Percentiles rank a stretch among this genome's conserved stretches.
Evolutionary conservation across 306 rosid species (phyloP).

Genomic region (Ceratonia siliqua): DNA sequence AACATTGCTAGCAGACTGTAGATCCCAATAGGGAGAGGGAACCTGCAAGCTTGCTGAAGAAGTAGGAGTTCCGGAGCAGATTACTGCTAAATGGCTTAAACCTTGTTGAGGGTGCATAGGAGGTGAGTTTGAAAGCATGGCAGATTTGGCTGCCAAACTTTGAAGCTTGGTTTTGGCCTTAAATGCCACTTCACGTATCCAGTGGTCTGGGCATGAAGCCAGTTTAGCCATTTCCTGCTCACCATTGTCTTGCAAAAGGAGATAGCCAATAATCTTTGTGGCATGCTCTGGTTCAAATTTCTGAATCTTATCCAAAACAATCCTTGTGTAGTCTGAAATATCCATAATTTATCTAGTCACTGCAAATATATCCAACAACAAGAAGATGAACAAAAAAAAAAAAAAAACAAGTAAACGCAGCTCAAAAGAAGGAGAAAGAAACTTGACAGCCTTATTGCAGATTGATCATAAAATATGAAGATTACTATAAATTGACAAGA

Average conservation of each 20-base stretch:
- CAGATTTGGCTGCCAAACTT: slow-evolving; percentile 29
- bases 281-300: slow-evolving; percentile 62
- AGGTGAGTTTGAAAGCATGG: slow-evolving; percentile 36
- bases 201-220: slow-evolving; percentile 59
- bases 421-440: background rate
- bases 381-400: background rate
- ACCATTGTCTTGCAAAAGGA: slow-evolving; percentile 57
- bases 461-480: background rate
- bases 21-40: slow-evolving; percentile 48
- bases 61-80: slow-evolving; percentile 35
- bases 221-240: slow-evolving; percentile 54
- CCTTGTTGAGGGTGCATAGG: slow-evolving; percentile 36
- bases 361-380: slow-evolving; percentile 29
- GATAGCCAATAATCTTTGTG: slow-evolving; percentile 57
- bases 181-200: slow-evolving; percentile 44
- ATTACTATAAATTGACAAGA: background rate
- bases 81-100: slow-evolving; percentile 32
- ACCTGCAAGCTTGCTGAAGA: slow-evolving; percentile 35
- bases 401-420: background rate
- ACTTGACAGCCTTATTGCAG: background rate
- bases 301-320: slow-evolving; percentile 51
- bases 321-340: slow-evolving; percentile 54
- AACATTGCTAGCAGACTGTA: slow-evolving; percentile 32
- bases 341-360: slow-evolving; percentile 59
- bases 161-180: slow-evolving; percentile 53